These are phyloP conservation scores for Fusarium proliferatum DNA, from an alignment of 2,329 filamentous ascomycete species.

Conservation along the genomic window DNA sequence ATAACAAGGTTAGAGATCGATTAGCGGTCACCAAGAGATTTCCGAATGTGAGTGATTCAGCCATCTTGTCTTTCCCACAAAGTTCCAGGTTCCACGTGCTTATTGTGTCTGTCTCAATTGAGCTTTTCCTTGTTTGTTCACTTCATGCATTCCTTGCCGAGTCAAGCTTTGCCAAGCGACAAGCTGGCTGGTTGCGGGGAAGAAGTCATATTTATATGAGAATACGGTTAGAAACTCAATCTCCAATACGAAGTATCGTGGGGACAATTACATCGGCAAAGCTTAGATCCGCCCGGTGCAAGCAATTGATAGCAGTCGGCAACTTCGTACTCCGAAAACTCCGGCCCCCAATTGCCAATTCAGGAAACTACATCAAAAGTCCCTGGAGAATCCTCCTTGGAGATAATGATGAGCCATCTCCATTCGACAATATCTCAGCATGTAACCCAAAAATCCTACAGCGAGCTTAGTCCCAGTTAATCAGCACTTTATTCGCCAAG, in stretches of 20 bases:
- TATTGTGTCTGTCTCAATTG: background rate
- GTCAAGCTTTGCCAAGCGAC: conserved; percentile 13
- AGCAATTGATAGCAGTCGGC: background rate
- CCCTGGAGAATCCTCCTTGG: conserved; percentile 17
- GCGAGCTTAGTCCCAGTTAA: background rate
- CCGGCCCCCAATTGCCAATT: conserved; percentile 12
- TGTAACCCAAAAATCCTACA: background rate
- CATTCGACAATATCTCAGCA: background rate
- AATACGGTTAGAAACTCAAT: background rate
- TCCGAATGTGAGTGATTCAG: conserved; percentile 1
- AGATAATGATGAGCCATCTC: conserved; percentile 4
- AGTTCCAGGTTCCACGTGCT: background rate
- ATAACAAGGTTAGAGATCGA: conserved; percentile 13
- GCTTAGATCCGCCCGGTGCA: background rate
- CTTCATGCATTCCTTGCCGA: background rate
- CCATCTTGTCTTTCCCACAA: background rate
- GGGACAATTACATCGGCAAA: background rate
- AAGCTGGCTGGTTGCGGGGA: background rate
- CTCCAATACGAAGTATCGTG: background rate
- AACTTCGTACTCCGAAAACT: conserved; percentile 25
- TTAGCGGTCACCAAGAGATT: conserved; percentile 14
- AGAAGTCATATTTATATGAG: background rate
- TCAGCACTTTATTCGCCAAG: background rate
- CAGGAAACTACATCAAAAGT: conserved; percentile 16
- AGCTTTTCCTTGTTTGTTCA: background rate